Evolutionary conservation across 352 stramenopile genomes (phyloP).

Genomic region (Salisapilia sapeloensis): DNA sequence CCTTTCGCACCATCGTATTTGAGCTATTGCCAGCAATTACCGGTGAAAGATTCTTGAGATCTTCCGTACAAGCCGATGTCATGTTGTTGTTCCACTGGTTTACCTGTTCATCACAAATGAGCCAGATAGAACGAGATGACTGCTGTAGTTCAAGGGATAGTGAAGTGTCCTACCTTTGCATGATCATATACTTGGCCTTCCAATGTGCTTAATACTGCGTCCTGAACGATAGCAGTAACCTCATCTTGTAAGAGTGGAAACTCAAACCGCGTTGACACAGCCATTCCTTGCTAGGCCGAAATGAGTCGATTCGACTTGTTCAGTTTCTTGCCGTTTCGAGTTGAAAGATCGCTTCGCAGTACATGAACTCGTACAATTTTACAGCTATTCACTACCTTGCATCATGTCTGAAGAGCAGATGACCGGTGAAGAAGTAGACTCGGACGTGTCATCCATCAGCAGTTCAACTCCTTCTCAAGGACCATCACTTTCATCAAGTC

Average conservation of each 20-base stretch:
- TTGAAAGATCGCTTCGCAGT: no score
- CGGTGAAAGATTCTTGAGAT: conserved; percentile 39
- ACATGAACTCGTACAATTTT: no score
- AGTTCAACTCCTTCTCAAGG: no score
- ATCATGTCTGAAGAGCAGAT: no score
- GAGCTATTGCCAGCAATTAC: conserved; percentile 8
- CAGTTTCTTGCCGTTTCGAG: no score
- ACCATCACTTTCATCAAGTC: no score
- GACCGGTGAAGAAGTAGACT: no score
- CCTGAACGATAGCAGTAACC: conserved; percentile 52
- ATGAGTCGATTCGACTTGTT: no score
- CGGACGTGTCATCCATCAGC: no score
- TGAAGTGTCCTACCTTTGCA: conserved; percentile 19
- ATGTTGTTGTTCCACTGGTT: conserved; percentile 58
- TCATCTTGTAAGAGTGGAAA: conserved; percentile 62
- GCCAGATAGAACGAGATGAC: neutral
- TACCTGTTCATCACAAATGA: conserved; percentile 8
- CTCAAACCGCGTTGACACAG: conserved; percentile 29
- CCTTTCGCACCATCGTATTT: no score
- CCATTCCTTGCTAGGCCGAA: conserved; percentile 10
- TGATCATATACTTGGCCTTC: conserved; percentile 71
- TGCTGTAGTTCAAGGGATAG: neutral
- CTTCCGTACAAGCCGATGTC: conserved; percentile 42
- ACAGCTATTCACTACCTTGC: no score
- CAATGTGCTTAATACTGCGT: conserved; percentile 45